A percentile compares a stretch with the other conserved stretches of the same genome.
These are phyloP conservation scores for Panus rudis DNA, from an alignment of 768 basidiomycete genomes.

Conservation along the genomic window DNA sequence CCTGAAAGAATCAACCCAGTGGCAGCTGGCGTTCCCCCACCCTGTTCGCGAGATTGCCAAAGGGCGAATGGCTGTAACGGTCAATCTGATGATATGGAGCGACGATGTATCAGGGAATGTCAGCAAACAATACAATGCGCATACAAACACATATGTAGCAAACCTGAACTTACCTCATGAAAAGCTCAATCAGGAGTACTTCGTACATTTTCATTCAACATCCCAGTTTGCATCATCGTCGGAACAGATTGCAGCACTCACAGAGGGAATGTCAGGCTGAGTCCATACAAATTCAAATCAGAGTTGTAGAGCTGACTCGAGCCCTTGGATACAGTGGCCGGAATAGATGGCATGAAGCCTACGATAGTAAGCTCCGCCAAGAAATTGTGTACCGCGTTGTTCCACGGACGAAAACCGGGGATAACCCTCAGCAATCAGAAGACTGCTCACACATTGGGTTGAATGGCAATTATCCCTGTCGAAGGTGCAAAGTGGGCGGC, in stretches of 20 bases:
- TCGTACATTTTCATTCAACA: constrained; percentile 33
- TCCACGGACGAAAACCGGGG: constrained; percentile 14
- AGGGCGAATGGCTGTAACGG: constrained; percentile 4
- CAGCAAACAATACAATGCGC: constrained; percentile 40
- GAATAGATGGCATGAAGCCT: constrained; percentile 7
- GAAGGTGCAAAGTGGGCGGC: constrained; percentile 19
- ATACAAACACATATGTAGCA: constrained; percentile 35
- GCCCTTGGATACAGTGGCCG: constrained; percentile 12
- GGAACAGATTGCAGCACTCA: constrained; percentile 32
- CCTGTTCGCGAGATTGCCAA: constrained; percentile 5
- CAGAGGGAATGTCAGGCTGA: constrained; percentile 23
- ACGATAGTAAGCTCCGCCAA: constrained; percentile 7
- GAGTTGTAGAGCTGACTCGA: constrained; percentile 27
- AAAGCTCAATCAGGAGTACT: constrained; percentile 30
- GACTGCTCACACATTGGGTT: constrained; percentile 29
- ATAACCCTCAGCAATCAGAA: constrained; percentile 20
- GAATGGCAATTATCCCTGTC: constrained; percentile 33
- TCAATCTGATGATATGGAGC: constrained; percentile 5
- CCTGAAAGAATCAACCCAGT: too few species aligned
- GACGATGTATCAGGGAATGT: constrained; percentile 40
- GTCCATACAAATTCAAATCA: constrained; percentile 13
- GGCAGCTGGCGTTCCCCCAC: constrained; percentile 8
- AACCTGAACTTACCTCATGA: constrained; percentile 29
- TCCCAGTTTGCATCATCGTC: constrained; percentile 28
- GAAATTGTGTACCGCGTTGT: constrained; percentile 8